Evolutionary conservation across 2,329 filamentous ascomycete genomes (phyloP).

Genomic region (Fusarium anguioides): DNA sequence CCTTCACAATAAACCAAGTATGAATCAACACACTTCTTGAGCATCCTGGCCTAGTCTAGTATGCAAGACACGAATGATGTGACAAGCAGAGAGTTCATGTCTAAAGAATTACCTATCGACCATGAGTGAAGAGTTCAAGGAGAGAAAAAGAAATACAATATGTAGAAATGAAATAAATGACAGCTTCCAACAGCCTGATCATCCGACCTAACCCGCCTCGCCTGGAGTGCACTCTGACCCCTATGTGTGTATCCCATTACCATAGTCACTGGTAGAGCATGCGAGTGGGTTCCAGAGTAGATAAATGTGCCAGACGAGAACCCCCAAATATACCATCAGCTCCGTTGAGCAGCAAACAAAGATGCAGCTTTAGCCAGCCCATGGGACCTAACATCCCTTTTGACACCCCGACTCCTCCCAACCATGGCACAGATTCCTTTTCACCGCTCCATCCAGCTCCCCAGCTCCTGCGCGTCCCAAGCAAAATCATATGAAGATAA

Average conservation of each 20-base stretch:
- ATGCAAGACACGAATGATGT: conserved; percentile 22
- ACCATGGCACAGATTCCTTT: conserved; percentile 34
- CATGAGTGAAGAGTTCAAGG: conserved; percentile 4
- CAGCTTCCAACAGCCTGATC: conserved; percentile 32
- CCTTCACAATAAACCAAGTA: neutral
- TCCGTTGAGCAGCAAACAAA: conserved; percentile 39
- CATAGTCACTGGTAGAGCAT: conserved; percentile 8
- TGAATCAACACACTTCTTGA: conserved; percentile 13
- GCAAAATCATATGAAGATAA: conserved; percentile 33
- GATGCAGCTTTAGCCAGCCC: conserved; percentile 39
- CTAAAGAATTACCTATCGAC: conserved; percentile 33
- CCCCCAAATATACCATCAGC: conserved; percentile 26
- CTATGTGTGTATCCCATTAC: neutral
- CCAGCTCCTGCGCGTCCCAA: conserved; percentile 44
- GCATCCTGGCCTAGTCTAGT: conserved; percentile 19
- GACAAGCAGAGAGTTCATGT: conserved; percentile 21
- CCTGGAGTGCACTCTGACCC: neutral
- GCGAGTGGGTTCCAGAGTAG: neutral
- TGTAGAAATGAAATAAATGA: conserved; percentile 30
- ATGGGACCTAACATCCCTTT: conserved; percentile 39
- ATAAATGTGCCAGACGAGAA: conserved; percentile 15
- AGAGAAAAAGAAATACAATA: conserved; percentile 18
- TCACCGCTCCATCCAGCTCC: conserved; percentile 44
- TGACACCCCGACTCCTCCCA: conserved; percentile 47
- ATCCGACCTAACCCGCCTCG: conserved; percentile 16